phyloP scores from a whole-genome alignment of 257 asterid species.

The Solanum piurae region DNA sequence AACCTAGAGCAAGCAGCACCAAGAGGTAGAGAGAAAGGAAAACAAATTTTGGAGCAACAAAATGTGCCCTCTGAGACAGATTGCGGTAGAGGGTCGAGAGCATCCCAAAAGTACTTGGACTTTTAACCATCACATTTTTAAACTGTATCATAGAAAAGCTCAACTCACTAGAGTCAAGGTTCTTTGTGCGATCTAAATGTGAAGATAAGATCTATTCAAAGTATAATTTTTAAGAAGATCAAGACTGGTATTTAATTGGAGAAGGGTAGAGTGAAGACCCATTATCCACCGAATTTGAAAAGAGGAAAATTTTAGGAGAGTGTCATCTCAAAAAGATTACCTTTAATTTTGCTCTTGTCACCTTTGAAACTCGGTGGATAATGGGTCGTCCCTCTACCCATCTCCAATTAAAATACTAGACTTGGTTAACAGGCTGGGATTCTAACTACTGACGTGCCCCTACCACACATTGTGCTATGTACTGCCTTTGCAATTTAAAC shows the following conservation, averaged over 20 bases:
- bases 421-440: neutral
- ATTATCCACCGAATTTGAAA: neutral
- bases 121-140: neutral
- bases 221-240: neutral
- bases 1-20: neutral
- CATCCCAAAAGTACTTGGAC: neutral
- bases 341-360: neutral
- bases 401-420: neutral
- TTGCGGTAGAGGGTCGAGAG: neutral
- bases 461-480: neutral
- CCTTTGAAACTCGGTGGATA: neutral
- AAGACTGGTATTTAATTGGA: neutral
- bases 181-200: neutral
- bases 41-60: neutral
- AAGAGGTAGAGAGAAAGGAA: neutral
- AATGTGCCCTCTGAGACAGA: neutral
- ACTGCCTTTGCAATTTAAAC: neutral
- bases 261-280: neutral
- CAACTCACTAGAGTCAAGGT: neutral
- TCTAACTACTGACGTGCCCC: neutral
- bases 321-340: neutral
- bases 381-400: neutral
- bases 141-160: neutral
- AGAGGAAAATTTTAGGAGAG: neutral
- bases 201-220: neutral